phyloP scores from a whole-genome alignment of 768 basidiomycete species.

The Tricholoma furcatifolium region DNA sequence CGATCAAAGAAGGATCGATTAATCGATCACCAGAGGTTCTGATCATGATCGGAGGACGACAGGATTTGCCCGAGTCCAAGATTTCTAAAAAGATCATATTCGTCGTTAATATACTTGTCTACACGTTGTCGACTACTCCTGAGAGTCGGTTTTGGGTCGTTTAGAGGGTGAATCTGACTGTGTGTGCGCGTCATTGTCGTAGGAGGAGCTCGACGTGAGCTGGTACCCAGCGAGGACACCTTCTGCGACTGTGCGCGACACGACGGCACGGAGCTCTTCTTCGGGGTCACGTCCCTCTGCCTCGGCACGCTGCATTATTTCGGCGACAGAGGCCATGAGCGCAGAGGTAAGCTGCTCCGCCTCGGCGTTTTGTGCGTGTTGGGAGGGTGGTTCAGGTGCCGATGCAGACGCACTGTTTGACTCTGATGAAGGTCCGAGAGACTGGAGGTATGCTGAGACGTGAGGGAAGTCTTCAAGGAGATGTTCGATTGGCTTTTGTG shows the following conservation, averaged over 20 bases:
- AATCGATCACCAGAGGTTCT: background rate
- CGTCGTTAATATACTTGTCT: background rate
- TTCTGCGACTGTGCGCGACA: constrained; percentile 63
- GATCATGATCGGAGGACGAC: constrained; percentile 4
- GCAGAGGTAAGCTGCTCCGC: constrained; percentile 70
- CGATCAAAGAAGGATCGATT: background rate
- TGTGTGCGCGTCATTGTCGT: constrained; percentile 12
- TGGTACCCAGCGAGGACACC: constrained; percentile 63
- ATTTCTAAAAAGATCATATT: too few relatives aligned
- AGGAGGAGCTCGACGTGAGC: constrained; percentile 34
- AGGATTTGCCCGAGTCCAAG: background rate
- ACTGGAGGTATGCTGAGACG: constrained; percentile 61
- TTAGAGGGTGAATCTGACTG: constrained; percentile 34
- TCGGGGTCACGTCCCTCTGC: constrained; percentile 68
- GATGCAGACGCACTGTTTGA: constrained; percentile 15
- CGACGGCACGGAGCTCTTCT: constrained; percentile 59
- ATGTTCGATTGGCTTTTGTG: constrained; percentile 62
- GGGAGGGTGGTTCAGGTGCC: constrained; percentile 41
- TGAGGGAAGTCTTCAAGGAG: constrained; percentile 70
- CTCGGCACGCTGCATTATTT: constrained; percentile 56
- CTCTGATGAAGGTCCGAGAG: constrained; percentile 24
- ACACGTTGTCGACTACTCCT: background rate
- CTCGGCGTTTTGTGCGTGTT: constrained; percentile 64
- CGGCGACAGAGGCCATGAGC: constrained; percentile 63
- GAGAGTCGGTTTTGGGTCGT: constrained; percentile 27